Evolutionary conservation across 495 filamentous ascomycete species (phyloP).

Genomic region (Neurospora sp.): DNA sequence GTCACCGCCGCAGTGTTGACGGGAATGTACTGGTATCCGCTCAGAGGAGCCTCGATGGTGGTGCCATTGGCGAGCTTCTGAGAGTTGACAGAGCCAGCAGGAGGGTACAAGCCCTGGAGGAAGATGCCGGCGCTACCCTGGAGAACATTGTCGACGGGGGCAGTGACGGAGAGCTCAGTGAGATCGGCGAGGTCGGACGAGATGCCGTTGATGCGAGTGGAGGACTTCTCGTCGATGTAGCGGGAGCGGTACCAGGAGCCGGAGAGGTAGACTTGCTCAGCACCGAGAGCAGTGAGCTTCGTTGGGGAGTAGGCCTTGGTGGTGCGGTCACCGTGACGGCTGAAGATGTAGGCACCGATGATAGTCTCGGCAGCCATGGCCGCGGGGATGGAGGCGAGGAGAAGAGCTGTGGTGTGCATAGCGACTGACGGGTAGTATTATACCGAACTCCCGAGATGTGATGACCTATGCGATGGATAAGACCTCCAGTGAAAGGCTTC

Average conservation of each 20-base stretch:
- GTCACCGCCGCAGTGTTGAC: slow-evolving; percentile 41
- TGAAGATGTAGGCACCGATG: slow-evolving; percentile 62
- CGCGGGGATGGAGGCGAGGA: slow-evolving; percentile 25
- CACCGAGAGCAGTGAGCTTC: slow-evolving; percentile 58
- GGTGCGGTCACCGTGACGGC: slow-evolving; percentile 63
- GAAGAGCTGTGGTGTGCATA: slow-evolving; percentile 6
- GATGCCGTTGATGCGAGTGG: slow-evolving; percentile 28
- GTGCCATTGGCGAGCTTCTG: slow-evolving; percentile 53
- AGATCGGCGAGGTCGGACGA: slow-evolving; percentile 47
- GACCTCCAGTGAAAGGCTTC: neutral
- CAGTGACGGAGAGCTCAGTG: slow-evolving; percentile 50
- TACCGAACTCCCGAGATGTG: neutral
- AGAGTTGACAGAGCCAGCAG: slow-evolving; percentile 39
- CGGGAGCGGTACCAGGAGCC: slow-evolving; percentile 51
- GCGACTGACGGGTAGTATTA: neutral
- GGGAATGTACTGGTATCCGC: slow-evolving; percentile 65
- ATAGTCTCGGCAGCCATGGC: slow-evolving; percentile 44
- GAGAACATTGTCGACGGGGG: slow-evolving; percentile 52
- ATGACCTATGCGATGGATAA: neutral
- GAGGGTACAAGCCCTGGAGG: slow-evolving; percentile 75
- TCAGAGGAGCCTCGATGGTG: slow-evolving; percentile 46
- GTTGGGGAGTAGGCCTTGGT: slow-evolving; percentile 44
- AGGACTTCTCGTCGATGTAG: slow-evolving; percentile 41
- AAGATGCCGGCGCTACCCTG: slow-evolving; percentile 65
- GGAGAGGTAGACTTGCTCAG: slow-evolving; percentile 51